Evolutionary conservation across 164 flowering plant species (phyloP).

Genomic region (Nelumbo lutea): DNA sequence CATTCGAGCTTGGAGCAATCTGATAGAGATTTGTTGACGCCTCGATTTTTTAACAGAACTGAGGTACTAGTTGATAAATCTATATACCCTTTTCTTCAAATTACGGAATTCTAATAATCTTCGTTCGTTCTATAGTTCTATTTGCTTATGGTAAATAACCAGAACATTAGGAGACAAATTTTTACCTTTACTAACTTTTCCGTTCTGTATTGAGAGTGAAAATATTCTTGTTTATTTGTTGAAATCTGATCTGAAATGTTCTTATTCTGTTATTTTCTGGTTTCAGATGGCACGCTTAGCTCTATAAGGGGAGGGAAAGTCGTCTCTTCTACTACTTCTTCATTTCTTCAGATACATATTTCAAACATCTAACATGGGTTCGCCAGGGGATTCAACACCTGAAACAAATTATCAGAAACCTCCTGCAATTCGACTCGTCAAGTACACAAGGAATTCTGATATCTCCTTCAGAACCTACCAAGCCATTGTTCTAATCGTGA

Average conservation of each 20-base stretch:
- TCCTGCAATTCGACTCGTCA: slow-evolving; percentile 46
- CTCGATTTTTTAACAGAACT: neutral
- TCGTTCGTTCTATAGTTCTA: neutral
- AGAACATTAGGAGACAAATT: no score
- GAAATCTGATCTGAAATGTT: neutral
- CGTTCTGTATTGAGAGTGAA: neutral
- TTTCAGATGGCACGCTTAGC: slow-evolving; percentile 12
- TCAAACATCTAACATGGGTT: slow-evolving; percentile 22
- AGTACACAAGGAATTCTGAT: slow-evolving; percentile 24
- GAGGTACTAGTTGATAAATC: slow-evolving; percentile 4
- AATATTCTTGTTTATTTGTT: neutral
- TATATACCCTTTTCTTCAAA: neutral
- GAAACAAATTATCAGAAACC: slow-evolving; percentile 39
- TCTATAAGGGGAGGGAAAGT: slow-evolving; percentile 3
- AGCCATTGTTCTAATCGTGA: slow-evolving; percentile 63
- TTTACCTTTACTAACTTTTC: neutral
- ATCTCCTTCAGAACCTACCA: slow-evolving; percentile 66
- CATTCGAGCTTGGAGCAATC: no score
- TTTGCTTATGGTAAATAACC: neutral
- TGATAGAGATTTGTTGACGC: no score
- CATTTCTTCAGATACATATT: neutral
- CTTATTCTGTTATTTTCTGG: neutral
- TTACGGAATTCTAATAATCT: neutral
- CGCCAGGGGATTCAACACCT: slow-evolving; percentile 13
- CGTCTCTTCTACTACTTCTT: neutral